Base-by-base conservation (phyloP, 352 stramenopile genomes). In the Globisporangium nodosum region DNA sequence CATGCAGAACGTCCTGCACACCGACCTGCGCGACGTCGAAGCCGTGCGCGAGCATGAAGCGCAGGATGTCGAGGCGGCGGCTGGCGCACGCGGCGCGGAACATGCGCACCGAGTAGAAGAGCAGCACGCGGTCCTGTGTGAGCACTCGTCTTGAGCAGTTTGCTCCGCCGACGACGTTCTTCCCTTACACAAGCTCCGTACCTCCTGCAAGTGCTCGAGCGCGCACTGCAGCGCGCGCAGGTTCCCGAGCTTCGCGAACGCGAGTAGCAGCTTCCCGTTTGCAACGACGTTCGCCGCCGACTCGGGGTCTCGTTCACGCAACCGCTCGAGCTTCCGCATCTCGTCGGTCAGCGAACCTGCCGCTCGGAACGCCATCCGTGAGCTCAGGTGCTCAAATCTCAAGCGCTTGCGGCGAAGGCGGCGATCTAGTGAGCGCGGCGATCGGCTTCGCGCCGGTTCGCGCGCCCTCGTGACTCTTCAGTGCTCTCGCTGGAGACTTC, bases 31-130 rank as follows among this genome's bases (percentile, higher is more conserved):
- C 61, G 11, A 85, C 54, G 47, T 88, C 73, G 50, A 92, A 89
- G 55, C 81, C 81, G 31, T 90, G 81, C 43, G 64, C 39, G 12
- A 90, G 51, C 76, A 90, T 74, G 53, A 88, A 81, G 7, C 65
- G 73, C 42, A 92, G 52, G 27, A 90, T 69, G 54, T 90, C 81
- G 24, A 90, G 47, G 27, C 71, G 72, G 3, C 58, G 69, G 9
- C 49, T 52, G 3, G 42, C 15, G 49, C 76, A 88, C 56, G 82
- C 82, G 20, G 77, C 67, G 27, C 78, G 77, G 49, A 92, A 92
- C 74, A 89, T 88, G 37, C 75, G 75, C 49, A 85, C 69, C 21
- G 60, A 64, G 56, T 90, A 85, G 58, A 88, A 92, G 24, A 81
- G 63, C 49, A 88, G 56, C 40, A 85, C 65, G 52, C 77, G 71